These are phyloP conservation scores for Colletotrichum coccodes DNA, from an alignment of 2,329 filamentous ascomycete species.

Conservation along the genomic window DNA sequence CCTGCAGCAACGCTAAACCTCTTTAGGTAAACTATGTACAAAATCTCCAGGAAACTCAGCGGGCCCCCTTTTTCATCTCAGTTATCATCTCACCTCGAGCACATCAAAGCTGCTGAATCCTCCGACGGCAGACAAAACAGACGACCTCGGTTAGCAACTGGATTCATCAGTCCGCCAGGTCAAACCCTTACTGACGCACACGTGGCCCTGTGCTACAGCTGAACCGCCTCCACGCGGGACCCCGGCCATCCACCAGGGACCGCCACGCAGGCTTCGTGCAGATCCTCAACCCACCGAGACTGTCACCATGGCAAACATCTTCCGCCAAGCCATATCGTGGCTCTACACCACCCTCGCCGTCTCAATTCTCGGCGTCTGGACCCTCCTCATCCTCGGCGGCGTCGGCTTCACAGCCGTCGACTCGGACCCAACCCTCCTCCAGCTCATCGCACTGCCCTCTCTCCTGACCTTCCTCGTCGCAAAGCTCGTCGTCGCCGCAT, in stretches of 20 bases:
- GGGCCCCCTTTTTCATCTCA: background rate
- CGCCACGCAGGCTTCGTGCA: background rate
- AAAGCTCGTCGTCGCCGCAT: conserved; percentile 19
- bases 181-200: background rate
- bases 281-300: background rate
- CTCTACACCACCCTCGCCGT: conserved; percentile 24
- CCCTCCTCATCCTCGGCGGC: conserved; percentile 6
- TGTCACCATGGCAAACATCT: conserved; percentile 10
- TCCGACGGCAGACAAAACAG: background rate
- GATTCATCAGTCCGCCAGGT: too few species aligned
- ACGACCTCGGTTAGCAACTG: background rate
- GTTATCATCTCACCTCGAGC: background rate
- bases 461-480: conserved; percentile 28
- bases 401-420: conserved; percentile 9
- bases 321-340: conserved; percentile 25
- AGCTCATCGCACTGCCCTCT: conserved; percentile 26
- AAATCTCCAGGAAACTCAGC: background rate
- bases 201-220: background rate
- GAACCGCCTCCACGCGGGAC: background rate
- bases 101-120: too few species aligned
- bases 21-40: background rate
- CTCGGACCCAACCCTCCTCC: conserved; percentile 8
- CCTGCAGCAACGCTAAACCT: background rate
- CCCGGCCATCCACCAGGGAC: background rate
- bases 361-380: conserved; percentile 14